These are phyloP conservation scores for Thermomyces lanuginosus DNA, from an alignment of 2,329 filamentous ascomycete species.

Conservation along the genomic window DNA sequence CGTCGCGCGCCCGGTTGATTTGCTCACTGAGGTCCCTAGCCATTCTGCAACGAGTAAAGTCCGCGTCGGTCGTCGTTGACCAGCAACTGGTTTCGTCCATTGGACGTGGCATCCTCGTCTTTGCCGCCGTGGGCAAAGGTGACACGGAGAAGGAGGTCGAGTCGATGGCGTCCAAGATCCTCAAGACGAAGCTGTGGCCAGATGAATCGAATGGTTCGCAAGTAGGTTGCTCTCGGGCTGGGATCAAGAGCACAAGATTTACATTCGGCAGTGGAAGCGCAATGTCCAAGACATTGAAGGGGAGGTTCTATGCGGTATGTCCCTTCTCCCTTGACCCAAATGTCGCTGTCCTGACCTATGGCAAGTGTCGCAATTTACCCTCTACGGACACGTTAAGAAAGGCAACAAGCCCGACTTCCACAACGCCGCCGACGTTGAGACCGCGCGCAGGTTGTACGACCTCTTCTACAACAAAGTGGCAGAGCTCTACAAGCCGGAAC, in stretches of 20 bases:
- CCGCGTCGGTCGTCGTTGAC: constrained; percentile 89
- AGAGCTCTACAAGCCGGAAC: constrained; percentile 52
- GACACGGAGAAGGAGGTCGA: constrained; percentile 84
- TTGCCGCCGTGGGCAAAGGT: constrained; percentile 78
- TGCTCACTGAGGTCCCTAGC: constrained; percentile 3
- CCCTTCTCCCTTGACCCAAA: not conserved
- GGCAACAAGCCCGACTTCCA: constrained; percentile 93
- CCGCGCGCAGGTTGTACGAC: constrained; percentile 68
- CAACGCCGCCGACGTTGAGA: constrained; percentile 60
- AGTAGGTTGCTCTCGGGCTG: no score
- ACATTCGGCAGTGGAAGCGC: constrained; percentile 69
- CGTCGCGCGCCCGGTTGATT: not conserved
- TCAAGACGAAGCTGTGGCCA: constrained; percentile 87
- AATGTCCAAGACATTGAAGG: constrained; percentile 77
- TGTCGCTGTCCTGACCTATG: no score
- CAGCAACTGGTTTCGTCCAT: constrained; percentile 80
- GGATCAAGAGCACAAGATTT: no score
- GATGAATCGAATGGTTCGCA: constrained; percentile 58
- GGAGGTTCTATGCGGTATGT: constrained; percentile 76
- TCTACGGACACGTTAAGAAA: constrained; percentile 86
- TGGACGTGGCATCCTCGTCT: constrained; percentile 72
- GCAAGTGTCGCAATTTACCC: constrained; percentile 87
- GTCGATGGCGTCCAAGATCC: constrained; percentile 62
- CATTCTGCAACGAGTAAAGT: constrained; percentile 62
- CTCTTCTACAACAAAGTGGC: constrained; percentile 65